Evolutionary conservation across 129 eudicot genomes (phyloP), one percentile per base, ranked within the genome.

Genomic region (Centrapalus pauciflorus): DNA sequence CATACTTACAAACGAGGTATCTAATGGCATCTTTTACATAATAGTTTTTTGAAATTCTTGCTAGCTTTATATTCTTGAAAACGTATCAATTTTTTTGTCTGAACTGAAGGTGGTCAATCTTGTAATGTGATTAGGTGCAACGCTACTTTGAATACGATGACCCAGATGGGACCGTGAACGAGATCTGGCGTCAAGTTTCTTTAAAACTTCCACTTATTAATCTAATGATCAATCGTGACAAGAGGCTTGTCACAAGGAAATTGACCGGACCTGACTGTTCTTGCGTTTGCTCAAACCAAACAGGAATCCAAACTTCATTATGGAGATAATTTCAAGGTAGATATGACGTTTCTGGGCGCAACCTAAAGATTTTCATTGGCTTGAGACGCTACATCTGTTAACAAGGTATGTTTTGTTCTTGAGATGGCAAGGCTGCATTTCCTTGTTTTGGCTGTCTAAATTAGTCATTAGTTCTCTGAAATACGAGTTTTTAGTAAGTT

Each of bases 161-260:
- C 77, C 90, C 90, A 27, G 61, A 79, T 52, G 95, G 95, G 63
- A 77, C 88, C 0, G 95, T 87, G 48, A 82, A 82, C 17, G 88
- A 87, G 78, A 82, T 82, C 12, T 84, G 90, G 95, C 91, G 95
- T 35, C 95, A 87, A 77, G 88, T 84, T 51, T 81, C 90, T 51
- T 26, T 51, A 57, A 88, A 88, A 76, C 69, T 84, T 21, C 86
- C 91, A 4, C 82, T 81, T 5, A 75, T 82, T 11, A 85, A 85
- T 46, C 70, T 85, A 27, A 85, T 88, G 92, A 88, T 79, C 33
- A 85, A 88, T 58, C 92, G 96, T 10, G 92, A 88, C 60, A 85
- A 78, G 63, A 71, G 96, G 27, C 78, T 88, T 29, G 21, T 28
- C 38, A 71, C 45, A 63, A 77, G 87, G 63, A 76, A 77, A 16